These are phyloP conservation scores for Boletales sp. DNA, from an alignment of 768 basidiomycete genomes.

Conservation along the genomic window DNA sequence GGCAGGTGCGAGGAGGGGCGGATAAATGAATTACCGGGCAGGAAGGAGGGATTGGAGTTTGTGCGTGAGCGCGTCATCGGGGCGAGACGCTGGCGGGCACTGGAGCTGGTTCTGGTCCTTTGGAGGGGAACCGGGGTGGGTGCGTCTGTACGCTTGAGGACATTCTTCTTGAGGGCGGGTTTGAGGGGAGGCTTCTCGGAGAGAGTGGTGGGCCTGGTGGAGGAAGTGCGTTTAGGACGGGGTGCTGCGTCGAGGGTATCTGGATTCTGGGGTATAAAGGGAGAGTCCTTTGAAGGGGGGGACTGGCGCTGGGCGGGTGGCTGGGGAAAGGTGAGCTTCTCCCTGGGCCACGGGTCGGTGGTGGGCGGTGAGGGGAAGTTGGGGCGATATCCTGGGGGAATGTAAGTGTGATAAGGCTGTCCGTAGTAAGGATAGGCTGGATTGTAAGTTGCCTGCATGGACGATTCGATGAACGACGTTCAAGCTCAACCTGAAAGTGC, in stretches of 20 bases:
- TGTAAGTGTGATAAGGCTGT: slow-evolving; percentile 39
- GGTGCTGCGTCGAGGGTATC: slow-evolving; percentile 17
- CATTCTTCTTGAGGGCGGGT: slow-evolving; percentile 56
- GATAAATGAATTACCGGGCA: slow-evolving; percentile 23
- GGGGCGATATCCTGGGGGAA: slow-evolving; percentile 26
- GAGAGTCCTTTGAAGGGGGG: no score
- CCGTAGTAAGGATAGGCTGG: slow-evolving; percentile 44
- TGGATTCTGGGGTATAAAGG: slow-evolving; percentile 24
- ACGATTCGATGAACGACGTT: background rate
- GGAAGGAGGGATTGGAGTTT: slow-evolving; percentile 34
- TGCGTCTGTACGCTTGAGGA: slow-evolving; percentile 17
- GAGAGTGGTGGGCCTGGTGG: slow-evolving; percentile 20
- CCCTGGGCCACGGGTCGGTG: slow-evolving; percentile 29
- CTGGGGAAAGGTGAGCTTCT: slow-evolving; percentile 31
- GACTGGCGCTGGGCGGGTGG: slow-evolving; percentile 3
- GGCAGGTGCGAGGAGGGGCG: slow-evolving; percentile 18
- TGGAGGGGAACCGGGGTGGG: slow-evolving; percentile 27
- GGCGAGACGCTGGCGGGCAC: slow-evolving; percentile 27
- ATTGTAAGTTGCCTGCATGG: slow-evolving; percentile 33
- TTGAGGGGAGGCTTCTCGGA: slow-evolving; percentile 41
- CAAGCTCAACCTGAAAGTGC: background rate
- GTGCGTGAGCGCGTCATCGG: slow-evolving; percentile 34
- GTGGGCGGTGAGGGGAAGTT: slow-evolving; percentile 14
- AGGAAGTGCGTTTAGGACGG: slow-evolving; percentile 35
- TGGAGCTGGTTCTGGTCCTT: slow-evolving; percentile 43